Evolutionary conservation across 352 stramenopile genomes (phyloP).

Genomic region (Phytophthora cactorum): DNA sequence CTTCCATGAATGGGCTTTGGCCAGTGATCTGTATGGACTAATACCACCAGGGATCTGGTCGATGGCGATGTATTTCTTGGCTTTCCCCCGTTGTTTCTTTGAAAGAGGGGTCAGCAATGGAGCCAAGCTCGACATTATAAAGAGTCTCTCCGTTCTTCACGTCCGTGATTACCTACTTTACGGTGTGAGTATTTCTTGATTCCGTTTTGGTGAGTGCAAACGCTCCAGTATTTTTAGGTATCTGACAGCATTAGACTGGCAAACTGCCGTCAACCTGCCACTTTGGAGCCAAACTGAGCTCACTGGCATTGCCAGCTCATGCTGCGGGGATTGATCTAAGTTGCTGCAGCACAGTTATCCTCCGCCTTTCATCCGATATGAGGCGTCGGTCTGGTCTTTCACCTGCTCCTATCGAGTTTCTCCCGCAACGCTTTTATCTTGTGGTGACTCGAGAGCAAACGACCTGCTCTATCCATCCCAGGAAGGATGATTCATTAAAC

Average conservation of each 20-base stretch:
- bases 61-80: slow-evolving; percentile 26
- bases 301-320: slow-evolving; percentile 29
- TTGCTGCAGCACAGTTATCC: neutral
- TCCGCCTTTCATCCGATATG: slow-evolving; percentile 35
- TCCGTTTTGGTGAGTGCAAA: slow-evolving; percentile 9
- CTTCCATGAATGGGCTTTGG: neutral
- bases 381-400: slow-evolving; percentile 48
- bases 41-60: neutral
- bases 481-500: neutral
- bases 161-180: neutral
- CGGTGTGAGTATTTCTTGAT: slow-evolving; percentile 14
- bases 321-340: slow-evolving; percentile 23
- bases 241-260: slow-evolving; percentile 6
- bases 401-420: slow-evolving; percentile 62
- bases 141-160: slow-evolving; percentile 5
- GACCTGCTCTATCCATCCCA: slow-evolving; percentile 17
- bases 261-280: slow-evolving; percentile 5
- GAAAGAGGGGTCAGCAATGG: slow-evolving; percentile 20
- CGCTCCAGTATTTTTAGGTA: slow-evolving; percentile 39
- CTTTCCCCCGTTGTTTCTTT: slow-evolving; percentile 23
- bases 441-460: slow-evolving; percentile 49
- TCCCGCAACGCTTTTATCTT: slow-evolving; percentile 60
- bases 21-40: slow-evolving; percentile 14
- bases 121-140: slow-evolving; percentile 22
- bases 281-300: slow-evolving; percentile 1